A percentile compares a stretch with the other conserved stretches of the same genome.
These are phyloP conservation scores for Fusarium brachygibbosum DNA, from an alignment of 2,329 filamentous ascomycete genomes.

Conservation along the genomic window DNA sequence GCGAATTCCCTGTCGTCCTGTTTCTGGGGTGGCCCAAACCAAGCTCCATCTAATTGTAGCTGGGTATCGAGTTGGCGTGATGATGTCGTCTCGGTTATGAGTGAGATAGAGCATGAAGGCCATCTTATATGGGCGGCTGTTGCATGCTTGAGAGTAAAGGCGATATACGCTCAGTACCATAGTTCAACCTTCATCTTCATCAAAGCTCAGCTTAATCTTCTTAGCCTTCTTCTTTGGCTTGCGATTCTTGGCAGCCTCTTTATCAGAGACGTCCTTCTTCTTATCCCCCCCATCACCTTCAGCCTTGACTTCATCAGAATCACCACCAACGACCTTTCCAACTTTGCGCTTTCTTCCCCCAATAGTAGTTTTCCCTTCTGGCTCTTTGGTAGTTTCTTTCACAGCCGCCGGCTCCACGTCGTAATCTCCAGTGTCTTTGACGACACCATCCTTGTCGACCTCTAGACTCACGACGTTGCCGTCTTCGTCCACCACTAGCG, in stretches of 20 bases:
- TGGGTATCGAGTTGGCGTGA: slow-evolving; percentile 6
- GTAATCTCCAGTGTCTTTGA: slow-evolving; percentile 52
- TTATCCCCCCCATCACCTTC: slow-evolving; percentile 32
- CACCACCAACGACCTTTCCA: slow-evolving; percentile 54
- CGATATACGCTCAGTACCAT: slow-evolving; percentile 12
- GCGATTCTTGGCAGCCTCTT: slow-evolving; percentile 50
- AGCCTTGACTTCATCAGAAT: slow-evolving; percentile 47
- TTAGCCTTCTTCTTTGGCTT: slow-evolving; percentile 67
- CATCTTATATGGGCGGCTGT: background rate
- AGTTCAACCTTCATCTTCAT: slow-evolving; percentile 67
- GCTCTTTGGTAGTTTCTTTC: slow-evolving; percentile 52
- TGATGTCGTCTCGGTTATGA: background rate
- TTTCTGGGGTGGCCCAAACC: background rate
- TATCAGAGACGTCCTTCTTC: slow-evolving; percentile 39
- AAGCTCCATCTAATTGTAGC: background rate
- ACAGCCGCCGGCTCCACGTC: slow-evolving; percentile 42
- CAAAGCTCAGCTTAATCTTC: slow-evolving; percentile 78
- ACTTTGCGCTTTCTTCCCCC: slow-evolving; percentile 68
- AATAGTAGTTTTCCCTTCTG: slow-evolving; percentile 50
- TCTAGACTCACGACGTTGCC: slow-evolving; percentile 72
- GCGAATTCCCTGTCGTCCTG: background rate
- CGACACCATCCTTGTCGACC: slow-evolving; percentile 59
- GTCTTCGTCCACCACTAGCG: slow-evolving; percentile 79
- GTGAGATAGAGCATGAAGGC: background rate
- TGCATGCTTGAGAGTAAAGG: background rate